These are phyloP conservation scores for Kodamaea hsintzibuensis DNA, from an alignment of 805 yeast species.

Conservation along the genomic window DNA sequence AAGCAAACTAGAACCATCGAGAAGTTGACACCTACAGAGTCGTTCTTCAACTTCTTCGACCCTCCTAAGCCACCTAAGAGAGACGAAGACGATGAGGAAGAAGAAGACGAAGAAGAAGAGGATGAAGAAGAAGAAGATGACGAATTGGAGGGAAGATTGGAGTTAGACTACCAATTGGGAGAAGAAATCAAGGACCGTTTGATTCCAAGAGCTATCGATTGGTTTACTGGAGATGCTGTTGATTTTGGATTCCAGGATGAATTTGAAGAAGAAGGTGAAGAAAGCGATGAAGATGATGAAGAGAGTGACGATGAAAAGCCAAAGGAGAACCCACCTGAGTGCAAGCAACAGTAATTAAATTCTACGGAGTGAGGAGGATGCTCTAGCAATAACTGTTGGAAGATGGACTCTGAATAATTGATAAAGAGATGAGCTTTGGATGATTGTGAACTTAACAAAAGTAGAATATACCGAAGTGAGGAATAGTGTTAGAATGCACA, in stretches of 20 bases:
- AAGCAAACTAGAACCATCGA: conserved; percentile 96
- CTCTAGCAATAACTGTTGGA: too few relatives aligned
- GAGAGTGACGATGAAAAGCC: conserved; percentile 62
- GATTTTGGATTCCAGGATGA: conserved; percentile 64
- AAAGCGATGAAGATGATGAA: conserved; percentile 62
- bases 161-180: conserved; percentile 91
- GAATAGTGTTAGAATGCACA: too few relatives aligned
- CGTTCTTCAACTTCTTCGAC: conserved; percentile 92
- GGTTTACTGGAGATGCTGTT: conserved; percentile 98
- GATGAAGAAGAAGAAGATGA: conserved; percentile 61
- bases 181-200: conserved; percentile 95
- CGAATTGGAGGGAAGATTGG: conserved; percentile 81
- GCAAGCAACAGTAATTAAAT: conserved; percentile 59
- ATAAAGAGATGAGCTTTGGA: too few relatives aligned
- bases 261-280: conserved; percentile 61
- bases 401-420: too few relatives aligned
- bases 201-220: conserved; percentile 94
- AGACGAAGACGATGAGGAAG: conserved; percentile 50
- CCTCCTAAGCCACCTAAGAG: conserved; percentile 78
- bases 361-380: too few relatives aligned
- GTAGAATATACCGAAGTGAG: neutral
- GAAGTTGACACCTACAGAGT: conserved; percentile 89
- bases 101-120: conserved; percentile 45
- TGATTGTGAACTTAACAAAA: neutral
- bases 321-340: conserved; percentile 71